Conservation (phyloP, 495 filamentous ascomycete genomes). For the Penicillium nucicola region DNA sequence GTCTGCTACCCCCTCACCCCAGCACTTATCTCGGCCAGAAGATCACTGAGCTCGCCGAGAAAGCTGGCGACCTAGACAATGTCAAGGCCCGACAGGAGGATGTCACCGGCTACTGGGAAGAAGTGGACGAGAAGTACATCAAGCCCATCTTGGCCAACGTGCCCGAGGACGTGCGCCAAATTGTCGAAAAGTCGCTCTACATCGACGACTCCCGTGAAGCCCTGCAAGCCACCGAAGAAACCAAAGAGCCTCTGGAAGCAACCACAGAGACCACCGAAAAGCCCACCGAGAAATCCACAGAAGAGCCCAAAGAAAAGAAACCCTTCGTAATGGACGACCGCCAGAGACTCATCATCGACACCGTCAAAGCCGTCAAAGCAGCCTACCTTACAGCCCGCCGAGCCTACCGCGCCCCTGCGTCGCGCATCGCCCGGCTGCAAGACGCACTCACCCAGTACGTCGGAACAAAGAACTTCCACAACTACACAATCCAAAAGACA, state of each 20-base stretch:
- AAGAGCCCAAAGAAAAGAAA: slow-evolving; percentile 6
- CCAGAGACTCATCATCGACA: slow-evolving; percentile 46
- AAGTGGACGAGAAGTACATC: slow-evolving; percentile 71
- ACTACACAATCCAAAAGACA: slow-evolving; percentile 89
- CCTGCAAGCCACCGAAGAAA: slow-evolving; percentile 10
- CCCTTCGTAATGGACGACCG: slow-evolving; percentile 24
- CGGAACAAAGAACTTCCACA: slow-evolving; percentile 89
- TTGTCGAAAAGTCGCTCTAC: slow-evolving; percentile 40
- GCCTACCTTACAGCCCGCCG: slow-evolving; percentile 76
- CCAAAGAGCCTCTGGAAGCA: neutral
- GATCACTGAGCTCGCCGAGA: slow-evolving; percentile 66
- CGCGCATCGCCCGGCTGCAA: slow-evolving; percentile 69
- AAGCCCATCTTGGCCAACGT: slow-evolving; percentile 64
- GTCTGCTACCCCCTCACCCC: slow-evolving; percentile 88
- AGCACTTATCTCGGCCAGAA: slow-evolving; percentile 78
- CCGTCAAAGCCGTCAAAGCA: slow-evolving; percentile 70
- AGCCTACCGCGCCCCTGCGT: slow-evolving; percentile 72
- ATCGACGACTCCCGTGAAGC: slow-evolving; percentile 21
- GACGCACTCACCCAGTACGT: slow-evolving; percentile 65
- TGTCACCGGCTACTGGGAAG: slow-evolving; percentile 74
- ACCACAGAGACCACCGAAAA: slow-evolving; percentile 15
- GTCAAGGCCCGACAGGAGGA: slow-evolving; percentile 70
- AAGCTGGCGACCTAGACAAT: slow-evolving; percentile 64
- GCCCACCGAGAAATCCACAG: neutral
- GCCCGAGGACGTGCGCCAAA: slow-evolving; percentile 42